Evolutionary conservation across 306 rosid species (phyloP).

Genomic region (Senna siamea): DNA sequence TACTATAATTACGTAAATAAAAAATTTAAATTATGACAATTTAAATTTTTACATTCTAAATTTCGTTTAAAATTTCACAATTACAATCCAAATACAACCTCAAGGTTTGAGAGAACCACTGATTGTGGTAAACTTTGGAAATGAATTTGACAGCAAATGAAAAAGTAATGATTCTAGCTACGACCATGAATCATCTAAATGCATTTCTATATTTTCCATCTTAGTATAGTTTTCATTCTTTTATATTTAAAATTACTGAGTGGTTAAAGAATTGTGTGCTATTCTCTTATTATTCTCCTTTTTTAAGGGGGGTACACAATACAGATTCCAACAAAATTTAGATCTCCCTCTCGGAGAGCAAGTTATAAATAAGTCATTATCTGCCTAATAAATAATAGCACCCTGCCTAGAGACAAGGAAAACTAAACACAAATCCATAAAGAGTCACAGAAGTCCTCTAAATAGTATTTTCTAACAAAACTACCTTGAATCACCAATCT

Average conservation of each 20-base stretch:
- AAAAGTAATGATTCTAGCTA: not conserved
- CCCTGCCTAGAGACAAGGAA: conserved; percentile 19
- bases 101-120: no score
- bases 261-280: not conserved
- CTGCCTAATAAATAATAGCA: conserved; percentile 1
- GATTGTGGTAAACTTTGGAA: no score
- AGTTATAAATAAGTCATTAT: no score
- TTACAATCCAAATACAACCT: no score
- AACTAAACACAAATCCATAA: conserved; percentile 20
- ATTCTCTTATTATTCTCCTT: not conserved
- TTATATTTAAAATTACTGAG: no score
- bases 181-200: not conserved
- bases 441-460: not conserved
- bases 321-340: not conserved
- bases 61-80: no score
- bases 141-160: no score
- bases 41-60: no score
- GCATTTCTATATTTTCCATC: not conserved
- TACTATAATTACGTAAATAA: no score
- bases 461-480: conserved; percentile 18
- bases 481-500: conserved; percentile 27
- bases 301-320: not conserved
- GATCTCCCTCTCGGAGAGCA: not conserved
- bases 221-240: not conserved
- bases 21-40: no score